Evolutionary conservation across 148 eudicot species (phyloP), one percentile per base, ranked within the genome.

Genomic region (Simmondsia chinensis): DNA sequence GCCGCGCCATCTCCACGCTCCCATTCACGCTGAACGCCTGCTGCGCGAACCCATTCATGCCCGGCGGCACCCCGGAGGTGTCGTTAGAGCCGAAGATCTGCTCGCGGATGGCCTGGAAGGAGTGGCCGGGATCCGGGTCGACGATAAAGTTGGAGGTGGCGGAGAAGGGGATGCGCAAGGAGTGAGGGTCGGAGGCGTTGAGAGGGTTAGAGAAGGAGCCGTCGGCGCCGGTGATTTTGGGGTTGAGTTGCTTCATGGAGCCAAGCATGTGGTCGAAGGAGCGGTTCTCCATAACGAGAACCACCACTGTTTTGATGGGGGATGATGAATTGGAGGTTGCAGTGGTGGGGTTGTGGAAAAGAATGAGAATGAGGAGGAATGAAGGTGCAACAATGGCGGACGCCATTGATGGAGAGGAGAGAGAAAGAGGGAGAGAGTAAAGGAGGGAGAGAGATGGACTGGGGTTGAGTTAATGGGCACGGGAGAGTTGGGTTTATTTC

Each of bases 61-160:
- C 79, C 0, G 93, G 57, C 31, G 83, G 75, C 42, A 46, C 49
- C 4, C 38, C 24, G 8, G 82, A 66, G 48, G 71, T 69, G 27
- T 72, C 63, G n/a, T 66, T 23, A 20, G 85, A 77, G 30, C 95
- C 95, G 39, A 85, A 85, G 9, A 80, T 77, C 56, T 85, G 89
- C 17, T 80, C 83, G 12, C 89, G 65, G 8, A 85, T 85, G 39
- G 82, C 95, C 32, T 81, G 89, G 44, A 85, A 85, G 1, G 89
- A 80, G 66, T 85, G 95, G 1, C 95, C 95, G 43, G 95, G 95
- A 66, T 85, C 95, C 9, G 95, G 95, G 45, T 85, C 95, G 18
- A 85, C 68, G 5, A 65, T 77, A 47, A 57, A 81, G 53, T 75
- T 82, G n/a, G 95, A 70, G 9, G 72, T 48, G 55, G 77, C 41